Evolutionary conservation across 805 yeast genomes (phyloP).

Genomic region (Suhomyces xylopsoci): DNA sequence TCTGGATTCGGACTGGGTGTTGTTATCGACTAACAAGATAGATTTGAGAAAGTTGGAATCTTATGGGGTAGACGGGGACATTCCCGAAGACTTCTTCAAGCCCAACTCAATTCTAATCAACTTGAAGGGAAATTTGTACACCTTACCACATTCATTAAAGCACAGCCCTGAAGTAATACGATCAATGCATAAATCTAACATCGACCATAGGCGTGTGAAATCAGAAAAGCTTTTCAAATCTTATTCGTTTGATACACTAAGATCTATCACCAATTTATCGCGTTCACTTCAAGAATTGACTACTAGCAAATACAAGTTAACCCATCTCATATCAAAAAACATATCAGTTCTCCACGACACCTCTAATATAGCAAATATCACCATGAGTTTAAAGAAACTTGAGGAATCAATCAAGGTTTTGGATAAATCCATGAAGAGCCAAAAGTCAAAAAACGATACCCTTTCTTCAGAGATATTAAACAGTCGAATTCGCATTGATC

Average conservation of each 20-base stretch:
- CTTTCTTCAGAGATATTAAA: conserved; percentile 18
- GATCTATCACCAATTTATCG: conserved; percentile 24
- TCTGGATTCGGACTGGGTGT: conserved; percentile 16
- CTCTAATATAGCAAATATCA: conserved; percentile 5
- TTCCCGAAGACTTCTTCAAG: conserved; percentile 13
- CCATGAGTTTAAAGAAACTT: conserved; percentile 4
- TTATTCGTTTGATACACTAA: conserved; percentile 29
- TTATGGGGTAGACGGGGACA: conserved; percentile 9
- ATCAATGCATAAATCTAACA: neutral
- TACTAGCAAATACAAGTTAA: conserved; percentile 19
- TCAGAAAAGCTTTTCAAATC: conserved; percentile 10
- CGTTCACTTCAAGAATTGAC: conserved; percentile 28
- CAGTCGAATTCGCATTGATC: conserved; percentile 20
- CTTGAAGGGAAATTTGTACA: conserved; percentile 19
- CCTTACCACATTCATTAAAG: conserved; percentile 12
- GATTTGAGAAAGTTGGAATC: conserved; percentile 15
- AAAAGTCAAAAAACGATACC: conserved; percentile 22
- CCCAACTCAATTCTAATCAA: conserved; percentile 21
- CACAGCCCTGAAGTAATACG: conserved; percentile 2
- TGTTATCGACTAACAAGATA: conserved; percentile 15
- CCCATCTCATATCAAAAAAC: conserved; percentile 17
- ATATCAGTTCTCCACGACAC: conserved; percentile 1
- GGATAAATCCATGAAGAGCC: conserved; percentile 16
- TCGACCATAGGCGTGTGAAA: neutral
- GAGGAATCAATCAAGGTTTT: conserved; percentile 9